Conservation (phyloP, 768 basidiomycete genomes). For the Hygrophorus pudorinus region DNA sequence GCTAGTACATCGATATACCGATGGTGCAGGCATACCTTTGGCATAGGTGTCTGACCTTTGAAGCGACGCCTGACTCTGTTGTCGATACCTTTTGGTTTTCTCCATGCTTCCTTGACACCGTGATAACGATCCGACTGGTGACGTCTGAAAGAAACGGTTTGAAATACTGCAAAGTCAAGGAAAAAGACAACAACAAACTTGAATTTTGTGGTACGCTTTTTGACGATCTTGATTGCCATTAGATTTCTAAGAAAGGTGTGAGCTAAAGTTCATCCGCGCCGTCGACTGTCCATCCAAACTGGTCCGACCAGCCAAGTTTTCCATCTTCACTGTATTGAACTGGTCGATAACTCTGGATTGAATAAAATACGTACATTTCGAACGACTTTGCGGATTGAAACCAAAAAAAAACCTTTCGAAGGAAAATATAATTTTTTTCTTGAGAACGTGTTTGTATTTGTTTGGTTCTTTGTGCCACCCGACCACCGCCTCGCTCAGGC, state of each 20-base stretch:
- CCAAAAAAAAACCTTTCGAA: too few relatives aligned
- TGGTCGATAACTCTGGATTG: too few relatives aligned
- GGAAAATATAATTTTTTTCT: too few relatives aligned
- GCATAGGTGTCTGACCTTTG: constrained; percentile 95
- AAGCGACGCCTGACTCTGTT: constrained; percentile 93
- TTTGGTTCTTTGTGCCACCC: too few relatives aligned
- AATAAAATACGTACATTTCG: too few relatives aligned
- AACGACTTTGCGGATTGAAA: too few relatives aligned
- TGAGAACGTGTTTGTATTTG: too few relatives aligned
- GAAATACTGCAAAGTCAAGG: constrained; percentile 3
- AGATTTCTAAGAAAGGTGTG: background rate
- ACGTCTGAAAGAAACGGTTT: constrained; percentile 44
- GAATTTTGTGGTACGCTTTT: constrained; percentile 94
- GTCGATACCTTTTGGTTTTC: constrained; percentile 99
- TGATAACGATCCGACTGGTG: constrained; percentile 99
- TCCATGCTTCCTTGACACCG: constrained; percentile 96
- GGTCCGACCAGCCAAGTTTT: too few relatives aligned
- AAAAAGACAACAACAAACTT: constrained; percentile 47
- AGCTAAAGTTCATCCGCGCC: background rate
- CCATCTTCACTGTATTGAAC: too few relatives aligned
- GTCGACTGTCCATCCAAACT: too few relatives aligned
- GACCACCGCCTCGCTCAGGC: too few relatives aligned
- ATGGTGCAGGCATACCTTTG: constrained; percentile 53
- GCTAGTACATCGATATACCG: background rate
- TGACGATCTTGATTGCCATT: constrained; percentile 9